Conservation (phyloP, 306 rosid genomes). For the Pueraria montana region DNA sequence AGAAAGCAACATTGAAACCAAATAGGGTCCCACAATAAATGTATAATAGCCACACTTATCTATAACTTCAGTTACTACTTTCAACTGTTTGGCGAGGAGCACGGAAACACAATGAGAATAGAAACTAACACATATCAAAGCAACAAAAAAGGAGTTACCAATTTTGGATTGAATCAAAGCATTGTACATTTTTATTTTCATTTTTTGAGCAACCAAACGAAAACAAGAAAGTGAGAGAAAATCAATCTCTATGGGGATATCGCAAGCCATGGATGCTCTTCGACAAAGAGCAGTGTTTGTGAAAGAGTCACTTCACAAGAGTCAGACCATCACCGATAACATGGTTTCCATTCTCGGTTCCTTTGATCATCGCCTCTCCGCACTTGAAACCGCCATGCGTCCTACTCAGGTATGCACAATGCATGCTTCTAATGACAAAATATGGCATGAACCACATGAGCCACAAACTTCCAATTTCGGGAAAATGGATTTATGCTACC, state of each 20-base stretch:
- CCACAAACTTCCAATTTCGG: not conserved
- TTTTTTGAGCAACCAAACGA: conserved; percentile 38
- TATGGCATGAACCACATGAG: too few species aligned
- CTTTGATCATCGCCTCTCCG: conserved; percentile 95
- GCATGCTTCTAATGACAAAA: too few species aligned
- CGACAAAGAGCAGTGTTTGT: conserved; percentile 69
- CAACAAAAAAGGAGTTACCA: not conserved
- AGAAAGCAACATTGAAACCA: conserved; percentile 41
- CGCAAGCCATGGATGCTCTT: conserved; percentile 72
- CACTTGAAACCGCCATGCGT: conserved; percentile 95
- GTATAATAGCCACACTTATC: conserved; percentile 24
- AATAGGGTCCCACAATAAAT: conserved; percentile 41
- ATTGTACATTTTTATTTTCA: conserved; percentile 23
- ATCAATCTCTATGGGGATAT: conserved; percentile 58
- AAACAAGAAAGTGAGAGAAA: conserved; percentile 40
- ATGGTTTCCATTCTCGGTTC: conserved; percentile 96
- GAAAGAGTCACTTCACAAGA: conserved; percentile 76
- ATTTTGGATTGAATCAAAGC: conserved; percentile 21
- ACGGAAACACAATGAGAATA: conserved; percentile 47
- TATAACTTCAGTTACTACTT: conserved; percentile 29
- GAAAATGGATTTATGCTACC: not conserved
- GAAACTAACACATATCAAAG: conserved; percentile 20
- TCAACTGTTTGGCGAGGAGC: conserved; percentile 34
- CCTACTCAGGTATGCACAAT: conserved; percentile 80
- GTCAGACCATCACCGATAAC: conserved; percentile 82